Evolutionary conservation across 2,329 filamentous ascomycete species (phyloP), one percentile per base, ranked within the genome.

Genomic region (Cladosporium sp.): DNA sequence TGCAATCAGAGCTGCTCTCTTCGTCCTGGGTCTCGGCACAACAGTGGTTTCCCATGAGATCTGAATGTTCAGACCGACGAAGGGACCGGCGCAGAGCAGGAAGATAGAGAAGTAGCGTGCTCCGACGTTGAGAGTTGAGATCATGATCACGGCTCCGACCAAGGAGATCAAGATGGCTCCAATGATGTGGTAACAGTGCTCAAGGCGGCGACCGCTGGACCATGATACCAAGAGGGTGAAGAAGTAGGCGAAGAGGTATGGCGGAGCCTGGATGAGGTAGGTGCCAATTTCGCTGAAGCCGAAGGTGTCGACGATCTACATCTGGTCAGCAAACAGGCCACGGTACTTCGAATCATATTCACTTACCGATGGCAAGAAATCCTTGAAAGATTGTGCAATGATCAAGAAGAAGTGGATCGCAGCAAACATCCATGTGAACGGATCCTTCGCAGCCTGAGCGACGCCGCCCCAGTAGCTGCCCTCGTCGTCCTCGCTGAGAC

Each of bases 261-360:
- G 75, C 1, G 75, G 75, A 0, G 75, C 75, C 58, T 76, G 74
- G 3, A 78, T 67, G 12, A 78, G 72, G 49, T 76, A 76, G 1
- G 75, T 77, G 30, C 76, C 79, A 3, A 89, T 76, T 11, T 87
- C 83, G 19, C 81, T 78, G 75, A 82, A 95, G 74, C 95, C 85
- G 14, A 96, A 65, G 0, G 85, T 81, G 65, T 88, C 84, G 2
- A 91, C 75, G 58, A 55, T 55, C 47, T 51, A 25, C n/a, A 22
- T 3, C 11, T 6, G 34, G 28, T 51, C 17, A 51, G 47, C n/a
- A n/a, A n/a, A n/a, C n/a, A n/a, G n/a, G n/a, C n/a, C n/a, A n/a
- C n/a, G n/a, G n/a, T n/a, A n/a, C n/a, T n/a, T n/a, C n/a, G n/a
- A n/a, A n/a, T n/a, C n/a, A n/a, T n/a, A n/a, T n/a, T n/a, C n/a